These are phyloP conservation scores for Lactarius akahatsu DNA, from an alignment of 768 basidiomycete genomes.

Conservation along the genomic window DNA sequence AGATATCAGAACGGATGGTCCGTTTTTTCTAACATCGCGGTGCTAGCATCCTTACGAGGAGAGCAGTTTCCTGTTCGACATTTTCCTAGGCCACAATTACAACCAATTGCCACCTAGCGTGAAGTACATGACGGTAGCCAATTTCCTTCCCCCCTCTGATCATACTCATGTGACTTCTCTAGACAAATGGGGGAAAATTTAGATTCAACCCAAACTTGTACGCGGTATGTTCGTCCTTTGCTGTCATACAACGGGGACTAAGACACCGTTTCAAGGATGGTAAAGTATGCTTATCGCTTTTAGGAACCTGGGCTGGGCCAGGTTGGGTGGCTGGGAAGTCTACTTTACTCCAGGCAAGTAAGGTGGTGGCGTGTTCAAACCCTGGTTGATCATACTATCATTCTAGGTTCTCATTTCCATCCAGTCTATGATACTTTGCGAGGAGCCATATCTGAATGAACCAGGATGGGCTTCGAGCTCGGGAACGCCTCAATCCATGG, in stretches of 20 bases:
- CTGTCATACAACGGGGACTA: neutral
- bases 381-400: constrained; percentile 10
- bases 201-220: constrained; percentile 96
- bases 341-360: constrained; percentile 75
- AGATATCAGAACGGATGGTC: constrained; percentile 93
- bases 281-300: constrained; percentile 88
- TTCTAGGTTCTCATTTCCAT: constrained; percentile 84
- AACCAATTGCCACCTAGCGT: constrained; percentile 82
- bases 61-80: constrained; percentile 75
- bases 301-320: constrained; percentile 92
- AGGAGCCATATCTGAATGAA: constrained; percentile 92
- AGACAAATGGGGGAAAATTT: constrained; percentile 87
- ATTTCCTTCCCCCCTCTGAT: constrained; percentile 1
- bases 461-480: constrained; percentile 79
- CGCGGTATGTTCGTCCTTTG: constrained; percentile 51
- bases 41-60: constrained; percentile 15
- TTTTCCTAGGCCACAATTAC: constrained; percentile 87
- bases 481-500: constrained; percentile 72
- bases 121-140: constrained; percentile 65
- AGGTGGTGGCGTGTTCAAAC: neutral
- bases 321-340: constrained; percentile 92
- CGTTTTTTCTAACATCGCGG: constrained; percentile 32
- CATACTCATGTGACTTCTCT: constrained; percentile 1
- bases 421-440: constrained; percentile 94
- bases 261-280: constrained; percentile 57